Conservation (phyloP, 306 rosid species). For the Senna tora region DNA sequence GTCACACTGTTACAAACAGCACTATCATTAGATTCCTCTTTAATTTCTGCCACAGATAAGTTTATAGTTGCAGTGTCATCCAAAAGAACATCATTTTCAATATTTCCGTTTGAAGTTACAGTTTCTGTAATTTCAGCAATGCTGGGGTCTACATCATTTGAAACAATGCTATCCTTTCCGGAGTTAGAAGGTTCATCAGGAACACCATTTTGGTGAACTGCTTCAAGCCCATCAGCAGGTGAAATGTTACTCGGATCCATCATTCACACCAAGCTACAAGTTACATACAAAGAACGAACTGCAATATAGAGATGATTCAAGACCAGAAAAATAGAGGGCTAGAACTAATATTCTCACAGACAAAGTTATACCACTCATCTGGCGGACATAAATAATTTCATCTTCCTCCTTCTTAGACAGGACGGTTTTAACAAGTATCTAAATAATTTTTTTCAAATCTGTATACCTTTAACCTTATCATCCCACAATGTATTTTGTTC, state of each 20-base stretch:
- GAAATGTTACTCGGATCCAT: conserved; percentile 67
- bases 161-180: conserved; percentile 45
- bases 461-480: not conserved
- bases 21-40: conserved; percentile 48
- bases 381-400: conserved; percentile 16
- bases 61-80: conserved; percentile 46
- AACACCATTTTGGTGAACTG: conserved; percentile 69
- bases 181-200: conserved; percentile 44
- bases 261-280: conserved; percentile 54
- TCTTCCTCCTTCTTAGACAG: not conserved
- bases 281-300: conserved; percentile 32
- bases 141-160: conserved; percentile 44
- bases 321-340: conserved; percentile 16
- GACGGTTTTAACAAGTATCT: not conserved
- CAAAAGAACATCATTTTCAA: conserved; percentile 41
- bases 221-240: conserved; percentile 59
- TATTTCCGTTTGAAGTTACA: conserved; percentile 51
- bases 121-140: conserved; percentile 36
- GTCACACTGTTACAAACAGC: conserved; percentile 46
- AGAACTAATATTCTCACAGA: not conserved
- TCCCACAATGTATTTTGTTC: not conserved
- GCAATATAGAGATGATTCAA: conserved; percentile 7
- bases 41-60: conserved; percentile 47
- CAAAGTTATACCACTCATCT: conserved; percentile 4
- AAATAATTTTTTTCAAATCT: conserved; percentile 14